A percentile compares a stretch with the other conserved stretches of the same genome.
These are phyloP conservation scores for Notholithocarpus densiflorus DNA, from an alignment of 306 rosid species.

Conservation along the genomic window DNA sequence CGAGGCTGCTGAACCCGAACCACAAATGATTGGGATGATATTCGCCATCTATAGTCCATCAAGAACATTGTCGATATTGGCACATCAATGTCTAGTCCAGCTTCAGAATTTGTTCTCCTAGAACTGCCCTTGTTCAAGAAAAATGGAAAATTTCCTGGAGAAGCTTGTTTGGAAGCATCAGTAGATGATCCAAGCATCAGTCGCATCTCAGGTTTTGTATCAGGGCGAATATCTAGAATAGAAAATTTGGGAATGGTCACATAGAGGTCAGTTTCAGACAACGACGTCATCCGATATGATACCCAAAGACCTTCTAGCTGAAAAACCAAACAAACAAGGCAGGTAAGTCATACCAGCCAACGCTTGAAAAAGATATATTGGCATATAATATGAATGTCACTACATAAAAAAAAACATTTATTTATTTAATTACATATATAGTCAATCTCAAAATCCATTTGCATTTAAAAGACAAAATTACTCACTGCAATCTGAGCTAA, in stretches of 20 bases:
- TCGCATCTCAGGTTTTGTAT: conserved; percentile 94
- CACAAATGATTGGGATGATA: conserved; percentile 75
- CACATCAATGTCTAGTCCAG: conserved; percentile 46
- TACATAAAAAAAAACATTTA: background rate
- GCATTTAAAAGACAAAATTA: conserved; percentile 18
- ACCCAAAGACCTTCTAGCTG: conserved; percentile 99
- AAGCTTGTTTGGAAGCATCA: conserved; percentile 67
- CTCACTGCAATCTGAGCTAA: conserved; percentile 92
- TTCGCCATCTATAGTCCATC: conserved; percentile 91
- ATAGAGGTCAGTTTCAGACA: conserved; percentile 79
- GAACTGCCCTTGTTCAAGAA: conserved; percentile 42
- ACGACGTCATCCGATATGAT: conserved; percentile 88
- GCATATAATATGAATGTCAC: background rate
- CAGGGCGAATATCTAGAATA: conserved; percentile 75
- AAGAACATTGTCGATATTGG: conserved; percentile 85
- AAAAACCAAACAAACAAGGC: conserved; percentile 25
- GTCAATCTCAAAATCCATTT: background rate
- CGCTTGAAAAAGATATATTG: background rate
- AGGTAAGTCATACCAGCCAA: conserved; percentile 6
- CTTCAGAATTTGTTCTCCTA: conserved; percentile 41
- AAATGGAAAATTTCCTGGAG: conserved; percentile 55
- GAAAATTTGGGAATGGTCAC: conserved; percentile 88
- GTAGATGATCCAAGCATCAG: conserved; percentile 94
- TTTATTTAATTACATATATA: background rate
- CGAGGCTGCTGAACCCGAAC: conserved; percentile 94